A percentile compares a stretch with the other conserved stretches of the same genome.
phyloP scores from a whole-genome alignment of 805 yeast species.

The Clavispora carvajalis region DNA sequence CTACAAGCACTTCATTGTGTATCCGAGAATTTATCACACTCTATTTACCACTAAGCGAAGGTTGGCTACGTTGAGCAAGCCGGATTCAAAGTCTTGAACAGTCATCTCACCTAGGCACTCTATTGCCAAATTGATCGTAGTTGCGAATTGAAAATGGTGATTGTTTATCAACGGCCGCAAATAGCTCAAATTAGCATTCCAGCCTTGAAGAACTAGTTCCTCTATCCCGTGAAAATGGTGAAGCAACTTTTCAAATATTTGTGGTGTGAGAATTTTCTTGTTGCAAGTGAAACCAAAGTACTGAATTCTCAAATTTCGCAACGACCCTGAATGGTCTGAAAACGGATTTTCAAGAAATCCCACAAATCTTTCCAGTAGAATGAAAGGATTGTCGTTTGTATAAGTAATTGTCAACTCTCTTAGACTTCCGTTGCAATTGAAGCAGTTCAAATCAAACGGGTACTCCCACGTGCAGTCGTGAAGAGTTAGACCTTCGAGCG shows the following conservation, averaged over 20 bases:
- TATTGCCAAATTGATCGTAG: slow-evolving; percentile 3
- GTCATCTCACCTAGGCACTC: slow-evolving; percentile 5
- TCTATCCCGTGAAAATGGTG: slow-evolving; percentile 14
- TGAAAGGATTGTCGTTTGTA: slow-evolving; percentile 26
- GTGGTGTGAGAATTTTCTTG: slow-evolving; percentile 10
- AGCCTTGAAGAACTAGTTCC: slow-evolving; percentile 17
- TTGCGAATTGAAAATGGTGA: slow-evolving; percentile 3
- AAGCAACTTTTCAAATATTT: slow-evolving; percentile 11
- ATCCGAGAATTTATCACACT: not conserved
- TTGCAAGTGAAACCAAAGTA: slow-evolving; percentile 11
- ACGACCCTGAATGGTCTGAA: slow-evolving; percentile 13
- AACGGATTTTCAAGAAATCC: slow-evolving; percentile 22
- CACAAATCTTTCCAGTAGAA: slow-evolving; percentile 33
- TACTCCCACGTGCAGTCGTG: slow-evolving; percentile 53
- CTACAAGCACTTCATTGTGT: too few species aligned
- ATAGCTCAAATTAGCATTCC: slow-evolving; percentile 16
- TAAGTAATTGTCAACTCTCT: slow-evolving; percentile 20
- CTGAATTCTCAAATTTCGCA: slow-evolving; percentile 8
- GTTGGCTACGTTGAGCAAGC: not conserved
- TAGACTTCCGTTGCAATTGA: slow-evolving; percentile 24
- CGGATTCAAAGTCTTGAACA: not conserved
- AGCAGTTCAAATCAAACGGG: slow-evolving; percentile 42
- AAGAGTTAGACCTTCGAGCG: slow-evolving; percentile 24
- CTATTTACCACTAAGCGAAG: not conserved
- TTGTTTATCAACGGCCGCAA: slow-evolving; percentile 5